Conservation (phyloP, 176 grass and related monocot species). For the Chrysopogon serrulatus region DNA sequence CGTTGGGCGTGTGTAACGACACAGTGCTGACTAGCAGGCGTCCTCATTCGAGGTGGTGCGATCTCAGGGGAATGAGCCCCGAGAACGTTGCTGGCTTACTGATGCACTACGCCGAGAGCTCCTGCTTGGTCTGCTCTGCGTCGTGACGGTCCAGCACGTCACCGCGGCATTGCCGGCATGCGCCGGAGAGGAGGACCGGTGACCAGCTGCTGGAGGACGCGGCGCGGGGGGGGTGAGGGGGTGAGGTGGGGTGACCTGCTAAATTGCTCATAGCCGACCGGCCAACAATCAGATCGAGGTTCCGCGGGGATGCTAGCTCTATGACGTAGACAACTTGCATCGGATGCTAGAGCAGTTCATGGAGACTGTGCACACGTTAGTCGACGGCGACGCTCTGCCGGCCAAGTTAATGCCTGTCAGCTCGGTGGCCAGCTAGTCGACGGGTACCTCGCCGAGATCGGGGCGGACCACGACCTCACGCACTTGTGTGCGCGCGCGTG, state of each 20-base stretch:
- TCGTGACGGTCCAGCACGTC: no score
- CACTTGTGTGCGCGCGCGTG: no score
- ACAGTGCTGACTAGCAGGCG: slow-evolving; percentile 58
- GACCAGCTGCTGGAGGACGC: slow-evolving; percentile 70
- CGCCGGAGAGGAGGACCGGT: slow-evolving; percentile 63
- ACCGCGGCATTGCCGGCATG: no score
- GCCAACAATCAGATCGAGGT: no score
- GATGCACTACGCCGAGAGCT: slow-evolving; percentile 58
- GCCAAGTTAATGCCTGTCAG: slow-evolving; percentile 47
- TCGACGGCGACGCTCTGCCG: slow-evolving; percentile 12
- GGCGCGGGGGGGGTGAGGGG: slow-evolving; percentile 55
- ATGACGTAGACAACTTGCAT: slow-evolving; percentile 73
- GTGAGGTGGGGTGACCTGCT: no score
- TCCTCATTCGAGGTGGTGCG: slow-evolving; percentile 41
- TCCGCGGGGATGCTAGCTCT: slow-evolving; percentile 58
- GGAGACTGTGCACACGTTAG: slow-evolving; percentile 16
- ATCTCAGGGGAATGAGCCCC: slow-evolving; percentile 58
- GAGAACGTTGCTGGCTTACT: slow-evolving; percentile 56
- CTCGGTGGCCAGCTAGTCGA: slow-evolving; percentile 64
- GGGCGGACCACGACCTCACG: slow-evolving; percentile 50
- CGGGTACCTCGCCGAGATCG: slow-evolving; percentile 76
- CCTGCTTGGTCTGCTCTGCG: no score
- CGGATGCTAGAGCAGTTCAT: slow-evolving; percentile 77
- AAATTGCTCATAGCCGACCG: slow-evolving; percentile 67
- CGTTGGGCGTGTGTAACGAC: slow-evolving; percentile 53